These are phyloP conservation scores for Diphasiastrum complanatum DNA, from an alignment of 83 land plant species.

Conservation along the genomic window DNA sequence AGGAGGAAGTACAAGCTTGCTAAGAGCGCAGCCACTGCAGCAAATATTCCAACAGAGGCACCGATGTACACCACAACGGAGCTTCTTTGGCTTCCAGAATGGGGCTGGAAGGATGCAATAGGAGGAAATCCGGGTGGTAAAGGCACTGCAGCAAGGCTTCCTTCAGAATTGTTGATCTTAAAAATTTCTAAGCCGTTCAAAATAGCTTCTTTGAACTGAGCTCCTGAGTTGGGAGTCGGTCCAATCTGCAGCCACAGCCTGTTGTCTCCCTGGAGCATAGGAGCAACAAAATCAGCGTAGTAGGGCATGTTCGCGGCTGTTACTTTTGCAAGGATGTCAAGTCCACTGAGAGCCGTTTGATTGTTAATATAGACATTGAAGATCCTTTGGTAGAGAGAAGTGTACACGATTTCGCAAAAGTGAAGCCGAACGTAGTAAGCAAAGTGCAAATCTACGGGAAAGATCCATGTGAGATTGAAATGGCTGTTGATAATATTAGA, in stretches of 20 bases:
- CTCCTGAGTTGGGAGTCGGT: constrained; percentile 32
- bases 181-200: constrained; percentile 77
- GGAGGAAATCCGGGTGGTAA: constrained; percentile 34
- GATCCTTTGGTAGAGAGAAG: constrained; percentile 33
- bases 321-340: constrained; percentile 43
- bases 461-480: constrained; percentile 74
- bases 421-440: constrained; percentile 60
- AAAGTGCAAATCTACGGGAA: constrained; percentile 50
- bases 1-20: constrained; percentile 41
- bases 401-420: constrained; percentile 65
- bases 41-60: constrained; percentile 38
- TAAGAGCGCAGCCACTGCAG: constrained; percentile 22
- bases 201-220: constrained; percentile 30
- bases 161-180: constrained; percentile 60
- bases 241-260: constrained; percentile 60
- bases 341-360: constrained; percentile 32
- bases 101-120: constrained; percentile 4
- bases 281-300: constrained; percentile 48
- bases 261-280: constrained; percentile 32
- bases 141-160: constrained; percentile 45
- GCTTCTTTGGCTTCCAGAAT: constrained; percentile 15
- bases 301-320: constrained; percentile 31
- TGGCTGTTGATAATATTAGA: constrained; percentile 29
- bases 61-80: constrained; percentile 35
- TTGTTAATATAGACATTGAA: constrained; percentile 64